Conservation (phyloP, 306 rosid species). For the Sophora flavescens region DNA sequence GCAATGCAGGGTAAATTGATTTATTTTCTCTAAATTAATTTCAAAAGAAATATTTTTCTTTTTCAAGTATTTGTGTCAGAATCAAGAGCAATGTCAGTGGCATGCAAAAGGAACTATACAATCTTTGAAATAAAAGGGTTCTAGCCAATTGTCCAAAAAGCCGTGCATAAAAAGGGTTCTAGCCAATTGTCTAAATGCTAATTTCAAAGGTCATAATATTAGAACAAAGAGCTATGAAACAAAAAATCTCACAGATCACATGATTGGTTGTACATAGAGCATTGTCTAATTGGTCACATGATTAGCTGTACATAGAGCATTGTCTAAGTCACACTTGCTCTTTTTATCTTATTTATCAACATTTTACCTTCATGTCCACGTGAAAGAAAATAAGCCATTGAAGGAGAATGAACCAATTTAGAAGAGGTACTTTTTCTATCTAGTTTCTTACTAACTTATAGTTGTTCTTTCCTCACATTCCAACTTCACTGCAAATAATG, state of each 20-base stretch:
- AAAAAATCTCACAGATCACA: constrained; percentile 47
- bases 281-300: constrained; percentile 59
- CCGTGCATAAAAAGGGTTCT: neutral
- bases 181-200: neutral
- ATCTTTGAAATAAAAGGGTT: constrained; percentile 47
- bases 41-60: neutral
- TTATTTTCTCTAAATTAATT: neutral
- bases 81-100: constrained; percentile 43
- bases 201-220: constrained; percentile 22
- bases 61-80: constrained; percentile 43
- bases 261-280: constrained; percentile 57
- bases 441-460: constrained; percentile 47
- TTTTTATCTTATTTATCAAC: constrained; percentile 51
- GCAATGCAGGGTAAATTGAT: constrained; percentile 3
- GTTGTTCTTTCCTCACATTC: constrained; percentile 57
- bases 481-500: constrained; percentile 44
- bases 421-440: constrained; percentile 51
- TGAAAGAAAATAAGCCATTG: constrained; percentile 46
- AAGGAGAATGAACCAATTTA: constrained; percentile 12
- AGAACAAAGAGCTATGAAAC: constrained; percentile 45
- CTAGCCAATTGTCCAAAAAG: constrained; percentile 44
- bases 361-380: constrained; percentile 68
- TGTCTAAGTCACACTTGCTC: constrained; percentile 31
- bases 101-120: constrained; percentile 39
- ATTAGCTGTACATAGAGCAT: no score